Evolutionary conservation across 768 basidiomycete species (phyloP), one percentile per base, ranked within the genome.

Genomic region (Gautieria morchelliformis): DNA sequence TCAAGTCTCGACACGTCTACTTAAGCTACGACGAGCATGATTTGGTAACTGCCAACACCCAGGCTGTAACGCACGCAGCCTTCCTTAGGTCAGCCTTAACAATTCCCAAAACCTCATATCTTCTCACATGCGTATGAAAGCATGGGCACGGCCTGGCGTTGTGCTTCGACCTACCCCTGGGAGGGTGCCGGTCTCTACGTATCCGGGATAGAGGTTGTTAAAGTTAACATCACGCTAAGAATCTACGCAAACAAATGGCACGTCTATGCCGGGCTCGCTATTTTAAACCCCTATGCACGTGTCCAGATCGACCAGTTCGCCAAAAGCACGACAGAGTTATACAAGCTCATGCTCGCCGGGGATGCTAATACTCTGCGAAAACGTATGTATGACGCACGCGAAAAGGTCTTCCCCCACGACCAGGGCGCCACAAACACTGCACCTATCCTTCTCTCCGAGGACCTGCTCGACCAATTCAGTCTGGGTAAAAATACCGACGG

Each of bases 171-270:
- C 20, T 98, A 96, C 68, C 96, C 96, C 3, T 98, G 96, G 96
- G 95, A 97, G 70, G 70, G 71, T 15, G 82, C 87, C 41, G 89
- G 91, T 1, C 83, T 89, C 49, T 98, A 98, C 70, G 91, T 96
- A 32, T 91, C 93, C 22, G 96, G 96, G 0, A 93, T 99, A 63
- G 96, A 99, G 69, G 94, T 92, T 1, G 93, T 93, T 63, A 99
- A 99, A 72, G 93, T 93, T 64, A 99, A 99, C 76, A 87, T 97
- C 70, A 84, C 89, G 61, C 80, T 96, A 19, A 90, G 96, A 0
- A 98, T 99, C 65, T 99, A 97, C 71, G 81, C 91, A 45, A 96
- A 93, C 70, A 87, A 93, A 60, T 99, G 93, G 93, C 95, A 99
- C 71, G 95, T 99, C 66, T 99, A 99, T 68, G 95, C 95, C 14